Evolutionary conservation across 805 yeast species (phyloP).

Genomic region (Ogataea populi-albae): DNA sequence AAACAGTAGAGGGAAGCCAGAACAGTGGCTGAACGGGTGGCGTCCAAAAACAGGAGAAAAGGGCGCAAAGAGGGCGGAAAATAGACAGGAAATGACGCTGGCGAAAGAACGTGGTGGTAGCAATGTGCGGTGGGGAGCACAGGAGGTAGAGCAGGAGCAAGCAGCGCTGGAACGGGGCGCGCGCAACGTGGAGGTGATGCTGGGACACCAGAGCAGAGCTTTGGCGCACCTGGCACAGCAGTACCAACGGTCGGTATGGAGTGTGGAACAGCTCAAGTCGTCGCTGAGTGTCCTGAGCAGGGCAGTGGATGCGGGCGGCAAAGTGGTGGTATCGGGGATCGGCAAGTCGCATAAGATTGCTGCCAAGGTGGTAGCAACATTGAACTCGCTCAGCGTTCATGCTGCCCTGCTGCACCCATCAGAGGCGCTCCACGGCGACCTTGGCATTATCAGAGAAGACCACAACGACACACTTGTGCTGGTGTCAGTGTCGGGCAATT

Average conservation of each 20-base stretch:
- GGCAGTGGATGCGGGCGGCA: slow-evolving; percentile 51
- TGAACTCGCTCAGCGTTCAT: slow-evolving; percentile 73
- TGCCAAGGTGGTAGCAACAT: slow-evolving; percentile 72
- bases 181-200: slow-evolving; percentile 37
- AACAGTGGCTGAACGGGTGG: too few species aligned
- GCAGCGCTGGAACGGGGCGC: slow-evolving; percentile 23
- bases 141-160: slow-evolving; percentile 15
- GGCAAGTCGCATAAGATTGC: slow-evolving; percentile 85
- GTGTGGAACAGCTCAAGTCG: slow-evolving; percentile 41
- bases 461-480: slow-evolving; percentile 57
- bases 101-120: background rate
- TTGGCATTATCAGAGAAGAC: slow-evolving; percentile 62
- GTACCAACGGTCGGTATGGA: slow-evolving; percentile 42
- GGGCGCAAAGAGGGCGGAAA: too few species aligned
- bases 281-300: slow-evolving; percentile 44
- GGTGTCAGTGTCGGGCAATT: slow-evolving; percentile 78
- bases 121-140: background rate
- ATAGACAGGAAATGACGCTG: too few species aligned
- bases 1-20: too few species aligned
- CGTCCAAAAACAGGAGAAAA: background rate
- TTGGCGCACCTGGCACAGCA: slow-evolving; percentile 43
- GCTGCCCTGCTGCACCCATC: slow-evolving; percentile 72
- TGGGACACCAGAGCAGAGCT: slow-evolving; percentile 48
- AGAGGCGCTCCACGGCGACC: slow-evolving; percentile 89
- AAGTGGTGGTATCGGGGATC: slow-evolving; percentile 75